phyloP scores from a whole-genome alignment of 2,329 filamentous ascomycete genomes.

The Aspergillus ochraceus region DNA sequence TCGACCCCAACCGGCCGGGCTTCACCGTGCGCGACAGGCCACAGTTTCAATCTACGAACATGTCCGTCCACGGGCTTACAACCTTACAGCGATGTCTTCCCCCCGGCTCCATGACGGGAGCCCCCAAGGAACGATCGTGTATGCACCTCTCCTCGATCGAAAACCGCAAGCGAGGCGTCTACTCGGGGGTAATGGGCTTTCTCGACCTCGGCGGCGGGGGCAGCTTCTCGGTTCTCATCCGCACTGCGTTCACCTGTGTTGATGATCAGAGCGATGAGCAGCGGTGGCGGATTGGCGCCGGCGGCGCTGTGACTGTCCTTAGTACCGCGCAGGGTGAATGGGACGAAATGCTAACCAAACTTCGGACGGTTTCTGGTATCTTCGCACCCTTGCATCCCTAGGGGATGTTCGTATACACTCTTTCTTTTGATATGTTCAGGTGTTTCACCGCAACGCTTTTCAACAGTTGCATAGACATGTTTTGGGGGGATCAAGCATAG shows the following conservation, averaged over 20 bases:
- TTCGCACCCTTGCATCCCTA: conserved; percentile 34
- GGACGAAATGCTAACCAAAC: conserved; percentile 85
- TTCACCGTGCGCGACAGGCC: conserved; percentile 32
- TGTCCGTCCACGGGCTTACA: conserved; percentile 60
- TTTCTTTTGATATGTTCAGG: background rate
- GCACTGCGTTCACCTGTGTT: conserved; percentile 66
- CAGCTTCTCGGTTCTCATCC: conserved; percentile 89
- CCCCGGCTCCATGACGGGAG: conserved; percentile 94
- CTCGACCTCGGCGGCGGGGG: conserved; percentile 81
- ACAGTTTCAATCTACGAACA: conserved; percentile 32
- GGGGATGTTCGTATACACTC: background rate
- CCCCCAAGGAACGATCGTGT: conserved; percentile 90
- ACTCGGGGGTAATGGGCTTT: conserved; percentile 88
- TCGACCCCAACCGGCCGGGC: conserved; percentile 27
- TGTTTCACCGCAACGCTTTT: conserved; percentile 21
- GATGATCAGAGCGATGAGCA: conserved; percentile 29
- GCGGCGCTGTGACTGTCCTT: conserved; percentile 83
- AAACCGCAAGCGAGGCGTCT: conserved; percentile 65
- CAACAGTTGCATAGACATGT: conserved; percentile 26
- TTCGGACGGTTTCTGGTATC: conserved; percentile 49
- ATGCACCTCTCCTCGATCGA: conserved; percentile 76
- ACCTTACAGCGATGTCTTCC: conserved; percentile 77
- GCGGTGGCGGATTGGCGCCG: conserved; percentile 80
- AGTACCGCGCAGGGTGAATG: conserved; percentile 79
- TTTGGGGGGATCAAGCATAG: conserved; percentile 1